Evolutionary conservation across 208 protist species (phyloP).

Genomic region (Acanthamoeba polyphaga): DNA sequence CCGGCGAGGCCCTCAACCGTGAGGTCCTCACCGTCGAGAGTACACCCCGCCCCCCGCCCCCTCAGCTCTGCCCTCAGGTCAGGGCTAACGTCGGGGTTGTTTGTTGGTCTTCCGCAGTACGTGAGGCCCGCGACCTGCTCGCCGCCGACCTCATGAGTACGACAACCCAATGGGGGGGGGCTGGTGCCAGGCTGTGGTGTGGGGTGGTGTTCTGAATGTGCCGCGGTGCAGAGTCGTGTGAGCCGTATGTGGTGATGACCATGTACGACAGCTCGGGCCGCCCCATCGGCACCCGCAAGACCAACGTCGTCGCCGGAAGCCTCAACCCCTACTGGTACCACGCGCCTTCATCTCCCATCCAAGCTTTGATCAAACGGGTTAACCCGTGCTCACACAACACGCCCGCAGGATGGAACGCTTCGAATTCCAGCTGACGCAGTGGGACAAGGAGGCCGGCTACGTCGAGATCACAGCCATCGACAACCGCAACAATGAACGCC

Average conservation of each 20-base stretch:
- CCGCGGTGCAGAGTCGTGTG: neutral
- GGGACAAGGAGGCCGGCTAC: conserved; percentile 32
- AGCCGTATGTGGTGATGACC: conserved; percentile 11
- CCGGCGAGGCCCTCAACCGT: neutral
- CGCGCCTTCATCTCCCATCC: no score
- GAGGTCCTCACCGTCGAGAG: neutral
- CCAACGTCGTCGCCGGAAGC: neutral
- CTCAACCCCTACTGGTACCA: conserved; percentile 1
- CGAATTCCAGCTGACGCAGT: neutral
- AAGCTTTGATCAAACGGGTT: no score
- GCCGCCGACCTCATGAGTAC: neutral
- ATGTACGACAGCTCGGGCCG: neutral
- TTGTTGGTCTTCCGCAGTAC: neutral
- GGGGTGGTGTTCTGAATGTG: no score
- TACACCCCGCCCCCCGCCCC: neutral
- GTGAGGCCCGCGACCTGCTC: neutral
- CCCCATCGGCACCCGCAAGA: neutral
- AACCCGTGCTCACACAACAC: neutral
- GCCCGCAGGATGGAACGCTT: neutral
- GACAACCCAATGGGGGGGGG: no score
- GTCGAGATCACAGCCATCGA: neutral
- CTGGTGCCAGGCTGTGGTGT: no score
- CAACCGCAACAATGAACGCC: neutral
- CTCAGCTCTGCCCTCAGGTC: no score
- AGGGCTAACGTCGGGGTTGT: neutral